Percentiles rank a stretch among this genome's conserved stretches.
phyloP scores from a whole-genome alignment of 352 stramenopile species.

The Pseudoperonospora humuli region DNA sequence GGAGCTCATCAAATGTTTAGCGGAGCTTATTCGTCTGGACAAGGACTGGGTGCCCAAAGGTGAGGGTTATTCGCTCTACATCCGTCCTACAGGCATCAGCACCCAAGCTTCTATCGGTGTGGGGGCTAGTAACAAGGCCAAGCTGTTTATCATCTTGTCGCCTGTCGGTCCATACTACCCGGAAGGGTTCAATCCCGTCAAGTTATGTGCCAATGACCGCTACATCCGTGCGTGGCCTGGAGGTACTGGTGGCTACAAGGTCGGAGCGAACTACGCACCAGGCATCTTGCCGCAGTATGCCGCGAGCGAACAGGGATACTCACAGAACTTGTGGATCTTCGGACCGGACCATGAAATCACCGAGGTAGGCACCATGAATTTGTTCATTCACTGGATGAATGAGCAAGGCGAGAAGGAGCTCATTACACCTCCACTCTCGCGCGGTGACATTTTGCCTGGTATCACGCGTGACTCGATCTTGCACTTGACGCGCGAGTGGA shows the following conservation, averaged over 20 bases:
- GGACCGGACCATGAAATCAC: conserved; percentile 87
- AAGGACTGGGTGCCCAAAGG: conserved; percentile 90
- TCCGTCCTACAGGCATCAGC: conserved; percentile 92
- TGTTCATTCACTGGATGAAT: conserved; percentile 96
- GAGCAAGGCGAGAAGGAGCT: conserved; percentile 90
- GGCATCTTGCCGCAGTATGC: conserved; percentile 90
- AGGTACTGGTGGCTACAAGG: conserved; percentile 90
- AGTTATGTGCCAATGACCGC: conserved; percentile 85
- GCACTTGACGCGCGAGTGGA: conserved; percentile 85
- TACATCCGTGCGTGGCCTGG: conserved; percentile 95
- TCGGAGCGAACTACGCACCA: conserved; percentile 87
- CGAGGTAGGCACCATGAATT: conserved; percentile 95
- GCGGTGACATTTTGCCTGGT: conserved; percentile 95
- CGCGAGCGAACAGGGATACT: conserved; percentile 81
- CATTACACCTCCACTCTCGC: conserved; percentile 90
- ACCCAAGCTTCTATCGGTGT: conserved; percentile 90
- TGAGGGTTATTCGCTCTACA: conserved; percentile 95
- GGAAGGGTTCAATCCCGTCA: conserved; percentile 89
- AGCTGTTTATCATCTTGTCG: conserved; percentile 94
- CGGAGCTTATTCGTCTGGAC: conserved; percentile 77
- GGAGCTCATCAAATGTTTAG: conserved; percentile 88
- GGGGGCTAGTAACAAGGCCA: conserved; percentile 76
- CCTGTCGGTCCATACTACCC: conserved; percentile 98
- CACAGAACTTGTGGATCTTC: conserved; percentile 94
- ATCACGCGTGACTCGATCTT: conserved; percentile 96